phyloP scores from a whole-genome alignment of 441 rosid genomes.

The Raphanus hybrid region DNA sequence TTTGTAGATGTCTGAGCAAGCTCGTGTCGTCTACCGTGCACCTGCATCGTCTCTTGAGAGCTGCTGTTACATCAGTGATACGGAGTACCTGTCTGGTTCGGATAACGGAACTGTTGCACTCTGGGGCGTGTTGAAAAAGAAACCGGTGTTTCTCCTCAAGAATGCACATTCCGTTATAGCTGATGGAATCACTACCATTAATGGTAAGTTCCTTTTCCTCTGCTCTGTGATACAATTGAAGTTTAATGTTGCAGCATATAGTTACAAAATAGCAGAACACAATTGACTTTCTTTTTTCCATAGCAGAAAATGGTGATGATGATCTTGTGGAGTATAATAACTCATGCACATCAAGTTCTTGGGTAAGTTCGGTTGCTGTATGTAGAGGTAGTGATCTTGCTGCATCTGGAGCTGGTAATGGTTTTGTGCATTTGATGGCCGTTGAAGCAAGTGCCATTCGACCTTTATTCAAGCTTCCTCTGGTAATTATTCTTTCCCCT shows the following conservation, averaged over 20 bases:
- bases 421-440: conserved; percentile 74
- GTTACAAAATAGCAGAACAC: neutral
- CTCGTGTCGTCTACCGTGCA: conserved; percentile 73
- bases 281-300: neutral
- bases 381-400: conserved; percentile 94
- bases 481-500: conserved; percentile 56
- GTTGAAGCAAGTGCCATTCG: conserved; percentile 56
- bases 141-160: conserved; percentile 73
- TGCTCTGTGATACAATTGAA: conserved; percentile 3
- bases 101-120: conserved; percentile 91
- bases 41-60: conserved; percentile 86
- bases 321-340: conserved; percentile 37
- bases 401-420: conserved; percentile 99
- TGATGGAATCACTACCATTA: conserved; percentile 33
- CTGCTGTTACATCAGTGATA: conserved; percentile 81
- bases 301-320: conserved; percentile 54
- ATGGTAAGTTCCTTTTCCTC: conserved; percentile 35
- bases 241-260: conserved; percentile 16
- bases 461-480: conserved; percentile 68
- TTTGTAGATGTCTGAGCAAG: conserved; percentile 74
- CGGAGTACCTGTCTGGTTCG: conserved; percentile 87
- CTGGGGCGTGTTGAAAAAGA: conserved; percentile 72
- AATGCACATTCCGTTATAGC: conserved; percentile 67
- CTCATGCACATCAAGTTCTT: conserved; percentile 61
- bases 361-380: conserved; percentile 82